Evolutionary conservation across 2,329 filamentous ascomycete species (phyloP).

Genomic region (Emericellopsis cladophorae): DNA sequence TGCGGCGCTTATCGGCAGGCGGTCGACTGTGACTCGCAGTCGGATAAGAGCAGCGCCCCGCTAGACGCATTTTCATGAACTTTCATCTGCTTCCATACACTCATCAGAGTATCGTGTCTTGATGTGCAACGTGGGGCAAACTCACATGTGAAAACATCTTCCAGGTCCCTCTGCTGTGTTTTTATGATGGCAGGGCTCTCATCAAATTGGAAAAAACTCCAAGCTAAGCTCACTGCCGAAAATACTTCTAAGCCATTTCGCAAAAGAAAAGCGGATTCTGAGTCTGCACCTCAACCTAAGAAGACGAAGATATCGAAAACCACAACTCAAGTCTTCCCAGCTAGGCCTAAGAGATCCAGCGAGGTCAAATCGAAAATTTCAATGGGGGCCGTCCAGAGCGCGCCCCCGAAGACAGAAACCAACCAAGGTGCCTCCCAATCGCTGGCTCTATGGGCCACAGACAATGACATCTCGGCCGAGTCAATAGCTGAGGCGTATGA

Average conservation of each 20-base stretch:
- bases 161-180: background rate
- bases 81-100: too few relatives aligned
- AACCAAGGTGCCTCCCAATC: constrained; percentile 34
- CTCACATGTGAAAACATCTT: too few relatives aligned
- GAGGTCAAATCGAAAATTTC: constrained; percentile 3
- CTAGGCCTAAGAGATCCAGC: constrained; percentile 6
- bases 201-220: constrained; percentile 70
- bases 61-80: background rate
- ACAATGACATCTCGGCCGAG: constrained; percentile 48
- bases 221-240: constrained; percentile 44
- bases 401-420: constrained; percentile 24
- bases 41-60: background rate
- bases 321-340: constrained; percentile 4
- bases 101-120: too few relatives aligned
- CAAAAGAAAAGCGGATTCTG: constrained; percentile 27
- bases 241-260: constrained; percentile 21
- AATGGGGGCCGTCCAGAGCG: constrained; percentile 48
- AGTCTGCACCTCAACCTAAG: constrained; percentile 9
- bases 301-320: constrained; percentile 9
- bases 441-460: constrained; percentile 46
- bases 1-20: background rate
- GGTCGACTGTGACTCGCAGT: too few relatives aligned
- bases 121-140: too few relatives aligned
- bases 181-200: constrained; percentile 33
- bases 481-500: constrained; percentile 50